These are phyloP conservation scores for Begonia masoniana DNA, from an alignment of 306 rosid species.

Conservation along the genomic window DNA sequence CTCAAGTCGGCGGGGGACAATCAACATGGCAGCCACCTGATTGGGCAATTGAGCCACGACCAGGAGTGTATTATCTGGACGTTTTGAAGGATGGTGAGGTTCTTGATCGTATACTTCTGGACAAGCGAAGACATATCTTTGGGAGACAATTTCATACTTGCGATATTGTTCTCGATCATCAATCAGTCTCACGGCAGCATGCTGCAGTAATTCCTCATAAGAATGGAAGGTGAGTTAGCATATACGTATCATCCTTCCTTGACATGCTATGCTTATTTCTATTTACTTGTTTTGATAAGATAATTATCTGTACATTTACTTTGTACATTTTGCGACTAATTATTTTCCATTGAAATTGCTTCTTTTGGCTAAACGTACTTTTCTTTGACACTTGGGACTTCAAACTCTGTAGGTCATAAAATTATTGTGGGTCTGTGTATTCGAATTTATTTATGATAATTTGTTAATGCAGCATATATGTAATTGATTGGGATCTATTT, in stretches of 20 bases:
- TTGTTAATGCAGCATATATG: constrained; percentile 69
- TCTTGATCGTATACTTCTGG: constrained; percentile 58
- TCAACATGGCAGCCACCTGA: constrained; percentile 95
- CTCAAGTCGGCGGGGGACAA: constrained; percentile 82
- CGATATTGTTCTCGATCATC: constrained; percentile 91
- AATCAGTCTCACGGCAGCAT: constrained; percentile 95
- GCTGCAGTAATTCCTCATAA: constrained; percentile 95
- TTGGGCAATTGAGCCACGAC: constrained; percentile 91
- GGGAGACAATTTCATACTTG: constrained; percentile 84
- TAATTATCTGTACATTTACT: constrained; percentile 2
- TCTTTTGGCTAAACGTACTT: too few species aligned
- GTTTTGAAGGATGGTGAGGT: constrained; percentile 84
- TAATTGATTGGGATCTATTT: constrained; percentile 95
- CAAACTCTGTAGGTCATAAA: too few species aligned
- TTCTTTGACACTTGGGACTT: too few species aligned
- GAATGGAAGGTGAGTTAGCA: constrained; percentile 67
- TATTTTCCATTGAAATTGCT: too few species aligned
- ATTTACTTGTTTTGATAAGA: constrained; percentile 9
- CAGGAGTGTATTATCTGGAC: constrained; percentile 74
- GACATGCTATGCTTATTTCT: background rate
- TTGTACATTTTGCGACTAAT: too few species aligned
- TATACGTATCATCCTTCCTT: too few species aligned
- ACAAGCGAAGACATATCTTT: constrained; percentile 51
- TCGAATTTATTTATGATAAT: background rate
- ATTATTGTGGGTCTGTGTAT: background rate